Evolutionary conservation across 805 yeast species (phyloP).

Genomic region (Yamadazyma tumulicola): DNA sequence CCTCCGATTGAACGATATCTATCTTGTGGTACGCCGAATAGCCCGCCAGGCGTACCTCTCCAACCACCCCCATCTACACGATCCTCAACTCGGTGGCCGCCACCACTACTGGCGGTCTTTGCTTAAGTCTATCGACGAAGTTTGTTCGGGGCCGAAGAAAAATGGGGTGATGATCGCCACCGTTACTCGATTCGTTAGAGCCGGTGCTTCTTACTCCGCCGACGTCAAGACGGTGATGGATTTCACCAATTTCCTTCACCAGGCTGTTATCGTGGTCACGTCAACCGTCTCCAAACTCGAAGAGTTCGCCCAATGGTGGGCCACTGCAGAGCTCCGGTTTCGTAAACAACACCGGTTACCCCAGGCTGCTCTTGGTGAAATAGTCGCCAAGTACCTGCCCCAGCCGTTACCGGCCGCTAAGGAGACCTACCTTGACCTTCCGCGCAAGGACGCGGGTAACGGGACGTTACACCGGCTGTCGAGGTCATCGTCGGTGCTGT

Average conservation of each 20-base stretch:
- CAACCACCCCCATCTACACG: slow-evolving; percentile 41
- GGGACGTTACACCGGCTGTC: slow-evolving; percentile 21
- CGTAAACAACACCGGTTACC: slow-evolving; percentile 32
- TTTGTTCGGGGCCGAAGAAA: slow-evolving; percentile 43
- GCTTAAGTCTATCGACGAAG: slow-evolving; percentile 30
- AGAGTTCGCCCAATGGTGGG: slow-evolving; percentile 41
- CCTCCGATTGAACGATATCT: slow-evolving; percentile 48
- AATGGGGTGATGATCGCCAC: slow-evolving; percentile 48
- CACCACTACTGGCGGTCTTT: too few species aligned
- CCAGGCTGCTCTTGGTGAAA: too few species aligned
- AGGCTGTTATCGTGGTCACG: slow-evolving; percentile 31
- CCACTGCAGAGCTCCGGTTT: slow-evolving; percentile 39
- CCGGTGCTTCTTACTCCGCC: slow-evolving; percentile 32
- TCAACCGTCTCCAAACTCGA: slow-evolving; percentile 28
- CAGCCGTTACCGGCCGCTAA: too few species aligned
- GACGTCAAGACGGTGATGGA: slow-evolving; percentile 36
- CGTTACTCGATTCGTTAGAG: slow-evolving; percentile 44
- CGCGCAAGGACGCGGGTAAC: too few species aligned
- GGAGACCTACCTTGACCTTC: too few species aligned
- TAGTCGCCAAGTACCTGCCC: too few species aligned
- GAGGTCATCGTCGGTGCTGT: slow-evolving; percentile 27
- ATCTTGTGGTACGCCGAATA: slow-evolving; percentile 42
- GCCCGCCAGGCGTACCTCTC: slow-evolving; percentile 47
- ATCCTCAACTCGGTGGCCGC: slow-evolving; percentile 35
- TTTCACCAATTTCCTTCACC: slow-evolving; percentile 39